Percentiles rank a stretch among this genome's conserved stretches.
These are phyloP conservation scores for Caloboletus firmus DNA, from an alignment of 1,284 basidiomycete genomes.

Conservation along the genomic window DNA sequence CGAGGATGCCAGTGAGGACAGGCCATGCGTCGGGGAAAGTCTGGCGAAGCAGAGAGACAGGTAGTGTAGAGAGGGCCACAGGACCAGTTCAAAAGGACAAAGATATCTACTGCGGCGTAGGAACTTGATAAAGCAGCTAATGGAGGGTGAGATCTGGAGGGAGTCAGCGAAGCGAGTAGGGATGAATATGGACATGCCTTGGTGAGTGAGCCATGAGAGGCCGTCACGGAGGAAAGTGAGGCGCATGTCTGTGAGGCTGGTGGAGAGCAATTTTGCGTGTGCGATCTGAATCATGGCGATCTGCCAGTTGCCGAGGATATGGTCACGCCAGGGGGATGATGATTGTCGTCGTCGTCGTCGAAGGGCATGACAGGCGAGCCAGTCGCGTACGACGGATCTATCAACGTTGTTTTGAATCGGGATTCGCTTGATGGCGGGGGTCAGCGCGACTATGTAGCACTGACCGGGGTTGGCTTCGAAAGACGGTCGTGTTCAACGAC, in stretches of 20 bases:
- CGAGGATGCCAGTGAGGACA: conserved; percentile 52
- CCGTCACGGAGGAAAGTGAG: conserved; percentile 64
- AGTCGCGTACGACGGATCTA: not conserved
- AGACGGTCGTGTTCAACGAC: not conserved
- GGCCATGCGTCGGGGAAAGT: conserved; percentile 51
- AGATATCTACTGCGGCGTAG: conserved; percentile 62
- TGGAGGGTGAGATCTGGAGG: conserved; percentile 60
- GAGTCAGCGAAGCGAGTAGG: not conserved
- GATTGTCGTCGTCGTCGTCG: conserved; percentile 5
- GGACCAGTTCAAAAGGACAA: conserved; percentile 74
- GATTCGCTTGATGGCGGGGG: not conserved
- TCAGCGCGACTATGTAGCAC: not conserved
- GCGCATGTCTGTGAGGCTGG: conserved; percentile 55
- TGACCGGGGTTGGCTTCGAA: conserved; percentile 9
- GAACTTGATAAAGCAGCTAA: conserved; percentile 50
- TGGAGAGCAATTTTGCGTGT: conserved; percentile 47
- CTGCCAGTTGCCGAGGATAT: conserved; percentile 54
- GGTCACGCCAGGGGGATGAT: conserved; percentile 40
- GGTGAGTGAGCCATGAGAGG: conserved; percentile 55
- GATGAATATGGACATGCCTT: conserved; percentile 45
- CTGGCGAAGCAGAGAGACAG: conserved; percentile 44
- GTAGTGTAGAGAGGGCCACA: conserved; percentile 63
- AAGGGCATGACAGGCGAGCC: conserved; percentile 3
- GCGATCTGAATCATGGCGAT: conserved; percentile 54
- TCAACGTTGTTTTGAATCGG: not conserved